Evolutionary conservation across 441 rosid genomes (phyloP), one percentile per base, ranked within the genome.

Genomic region (Gossypium aridum): DNA sequence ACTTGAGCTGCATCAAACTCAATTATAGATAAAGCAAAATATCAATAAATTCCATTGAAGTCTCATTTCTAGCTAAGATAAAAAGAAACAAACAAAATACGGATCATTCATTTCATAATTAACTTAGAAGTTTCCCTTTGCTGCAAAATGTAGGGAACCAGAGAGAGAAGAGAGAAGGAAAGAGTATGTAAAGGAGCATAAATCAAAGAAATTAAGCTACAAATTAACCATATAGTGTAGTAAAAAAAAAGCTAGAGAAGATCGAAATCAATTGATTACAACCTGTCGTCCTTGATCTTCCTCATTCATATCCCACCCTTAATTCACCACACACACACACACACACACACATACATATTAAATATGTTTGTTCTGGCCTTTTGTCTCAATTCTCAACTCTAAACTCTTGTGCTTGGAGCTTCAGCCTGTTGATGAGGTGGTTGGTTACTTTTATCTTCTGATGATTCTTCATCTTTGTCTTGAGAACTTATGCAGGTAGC

Each of bases 381-480:
- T 55, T 79, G 49, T 75, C 78, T 12, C 14, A 13, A 47, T 12
- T 57, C n/a, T 57, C 12, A 57, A 59, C 63, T 10, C 63, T 59
- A 59, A 59, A 23, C 63, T 59, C 34, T 59, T 3, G 63, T 5
- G 8, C 59, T 57, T 0, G 79, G 72, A 70, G 49, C 63, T 60
- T 71, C 31, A 5, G 26, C 62, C 25, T 65, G 63, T 22, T 77
- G 76, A 43, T 23, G 80, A 56, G 25, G 34, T 64, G 22, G 51
- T 71, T 20, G 13, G 61, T 74, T 45, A 14, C 3, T 61, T 45
- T 23, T 25, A 65, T 43, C 83, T 49, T 71, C 16, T 72, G 84
- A 75, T 80, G 78, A 85, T 60, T 75, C 86, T 70, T 76, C 79
- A 23, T 84, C 87, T 75, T 79, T 76, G 7, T 71, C 80, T 71